A percentile compares a stretch with the other conserved stretches of the same genome.
phyloP scores from a whole-genome alignment of 2,329 filamentous ascomycete genomes.

The Myriosclerotinia curreyana region DNA sequence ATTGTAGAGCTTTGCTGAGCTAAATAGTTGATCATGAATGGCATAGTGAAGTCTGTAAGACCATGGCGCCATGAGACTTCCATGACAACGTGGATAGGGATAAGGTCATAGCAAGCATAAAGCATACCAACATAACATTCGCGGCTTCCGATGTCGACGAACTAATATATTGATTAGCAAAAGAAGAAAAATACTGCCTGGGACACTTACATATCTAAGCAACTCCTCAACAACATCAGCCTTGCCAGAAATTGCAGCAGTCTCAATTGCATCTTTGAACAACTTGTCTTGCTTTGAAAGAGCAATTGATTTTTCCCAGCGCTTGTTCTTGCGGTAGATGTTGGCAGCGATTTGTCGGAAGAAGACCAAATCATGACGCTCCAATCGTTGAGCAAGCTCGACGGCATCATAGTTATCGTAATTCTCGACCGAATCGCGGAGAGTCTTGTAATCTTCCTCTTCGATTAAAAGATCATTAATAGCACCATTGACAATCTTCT shows the following conservation, averaged over 20 bases:
- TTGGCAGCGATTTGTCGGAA: constrained; percentile 98
- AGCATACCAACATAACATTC: constrained; percentile 99
- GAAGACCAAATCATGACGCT: constrained; percentile 98
- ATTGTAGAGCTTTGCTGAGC: constrained; percentile 87
- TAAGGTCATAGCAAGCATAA: constrained; percentile 96
- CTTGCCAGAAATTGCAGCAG: constrained; percentile 87
- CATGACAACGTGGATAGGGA: constrained; percentile 86
- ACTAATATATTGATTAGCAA: constrained; percentile 54
- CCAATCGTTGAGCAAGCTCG: constrained; percentile 83
- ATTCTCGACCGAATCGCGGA: constrained; percentile 95
- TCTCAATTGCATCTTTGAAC: constrained; percentile 99
- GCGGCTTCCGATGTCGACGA: constrained; percentile 97
- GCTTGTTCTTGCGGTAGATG: constrained; percentile 99
- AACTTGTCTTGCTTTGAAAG: constrained; percentile 99
- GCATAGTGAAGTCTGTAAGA: constrained; percentile 96
- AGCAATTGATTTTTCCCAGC: constrained; percentile 98
- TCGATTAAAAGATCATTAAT: constrained; percentile 98
- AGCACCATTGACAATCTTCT: constrained; percentile 95
- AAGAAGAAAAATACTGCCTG: constrained; percentile 20
- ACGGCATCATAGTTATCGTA: constrained; percentile 99
- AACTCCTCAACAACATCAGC: constrained; percentile 91
- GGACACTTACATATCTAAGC: constrained; percentile 83
- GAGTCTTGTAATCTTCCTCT: constrained; percentile 98
- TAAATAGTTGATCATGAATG: constrained; percentile 99
- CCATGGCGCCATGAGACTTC: constrained; percentile 97